Base-by-base conservation (phyloP, 2,329 filamentous ascomycete species). In the Simplicillium sp. region DNA sequence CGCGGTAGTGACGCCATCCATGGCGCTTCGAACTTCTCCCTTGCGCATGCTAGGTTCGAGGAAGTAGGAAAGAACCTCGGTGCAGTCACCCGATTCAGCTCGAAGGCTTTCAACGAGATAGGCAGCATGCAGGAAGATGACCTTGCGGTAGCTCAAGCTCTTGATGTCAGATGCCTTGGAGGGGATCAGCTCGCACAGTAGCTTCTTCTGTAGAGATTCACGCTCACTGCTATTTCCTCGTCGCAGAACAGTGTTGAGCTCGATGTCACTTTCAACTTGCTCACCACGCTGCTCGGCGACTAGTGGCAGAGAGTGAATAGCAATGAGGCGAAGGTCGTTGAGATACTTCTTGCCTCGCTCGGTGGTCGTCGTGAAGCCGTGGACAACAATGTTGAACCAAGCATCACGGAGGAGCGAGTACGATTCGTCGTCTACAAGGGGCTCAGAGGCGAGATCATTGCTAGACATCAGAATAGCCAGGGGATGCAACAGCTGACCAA, bases 361-460 rank as follows among this genome's bases (percentile, higher is more conserved):
- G 0, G 87, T 90, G 13, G 75, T 75, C 11, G 83, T 71, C 9
- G 81, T 82, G 57, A 97, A 94, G 4, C 89, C 92, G 58, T 98
- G 92, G 1, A 95, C 84, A 16, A 89, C 86, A 46, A 97, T 87
- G 54, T 98, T 99, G 66, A 96, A 97, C 92, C 92, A 99, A 5
- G 87, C 87, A 68, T 98, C 89, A 39, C 90, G 81, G 50, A 92
- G 75, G 42, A 94, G 66, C 18, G 78, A 75, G 46, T 84, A 75
- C 7, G 79, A 77, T 44, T 90, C 80, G 39, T 89, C 83, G 39
- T 84, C 76, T 41, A 64, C 63, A 9, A 66, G 50, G 29, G 62
- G 66, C 34, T 67, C 62, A 15, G 67, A 62, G 16, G 65, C 68
- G 46, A 81, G 61, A 42, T 81, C 71, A 47, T 81, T 76, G 28